phyloP scores from a whole-genome alignment of 495 filamentous ascomycete species.

The Cladorrhinum samala region DNA sequence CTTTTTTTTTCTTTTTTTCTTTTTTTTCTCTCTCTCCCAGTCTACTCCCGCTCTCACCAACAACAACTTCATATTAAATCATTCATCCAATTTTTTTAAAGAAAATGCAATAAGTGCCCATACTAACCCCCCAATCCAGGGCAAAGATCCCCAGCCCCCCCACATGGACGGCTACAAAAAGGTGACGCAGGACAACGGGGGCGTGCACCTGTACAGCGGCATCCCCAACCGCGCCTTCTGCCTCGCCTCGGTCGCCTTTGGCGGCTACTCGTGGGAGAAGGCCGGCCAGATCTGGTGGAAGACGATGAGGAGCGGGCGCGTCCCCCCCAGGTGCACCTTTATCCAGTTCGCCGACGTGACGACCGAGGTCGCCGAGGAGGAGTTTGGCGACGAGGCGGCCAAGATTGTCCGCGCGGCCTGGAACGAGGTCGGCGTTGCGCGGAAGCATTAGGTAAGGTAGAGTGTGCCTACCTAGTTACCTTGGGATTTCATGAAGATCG shows the following conservation, averaged over 20 bases:
- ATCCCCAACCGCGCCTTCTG: constrained; percentile 51
- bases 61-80: too few species aligned
- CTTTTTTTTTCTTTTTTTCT: too few species aligned
- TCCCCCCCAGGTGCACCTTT: constrained; percentile 32
- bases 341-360: constrained; percentile 40
- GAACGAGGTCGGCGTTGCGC: constrained; percentile 34
- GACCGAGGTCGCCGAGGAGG: constrained; percentile 32
- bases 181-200: constrained; percentile 37
- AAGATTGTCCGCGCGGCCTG: constrained; percentile 34
- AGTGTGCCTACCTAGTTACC: neutral
- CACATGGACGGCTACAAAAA: constrained; percentile 33
- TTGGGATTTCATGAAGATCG: too few species aligned
- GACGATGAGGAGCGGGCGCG: constrained; percentile 34
- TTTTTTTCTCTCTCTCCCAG: too few species aligned
- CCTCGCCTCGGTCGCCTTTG: constrained; percentile 35
- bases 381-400: constrained; percentile 31
- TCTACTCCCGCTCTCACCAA: too few species aligned
- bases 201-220: constrained; percentile 49
- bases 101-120: too few species aligned
- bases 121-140: constrained; percentile 20
- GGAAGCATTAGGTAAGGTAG: constrained; percentile 4
- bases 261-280: constrained; percentile 48
- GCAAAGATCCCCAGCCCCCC: constrained; percentile 42
- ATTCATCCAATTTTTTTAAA: too few species aligned
- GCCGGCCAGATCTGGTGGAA: constrained; percentile 48